Evolutionary conservation across 2,329 filamentous ascomycete species (phyloP).

Genomic region (Microsporum audouinii): DNA sequence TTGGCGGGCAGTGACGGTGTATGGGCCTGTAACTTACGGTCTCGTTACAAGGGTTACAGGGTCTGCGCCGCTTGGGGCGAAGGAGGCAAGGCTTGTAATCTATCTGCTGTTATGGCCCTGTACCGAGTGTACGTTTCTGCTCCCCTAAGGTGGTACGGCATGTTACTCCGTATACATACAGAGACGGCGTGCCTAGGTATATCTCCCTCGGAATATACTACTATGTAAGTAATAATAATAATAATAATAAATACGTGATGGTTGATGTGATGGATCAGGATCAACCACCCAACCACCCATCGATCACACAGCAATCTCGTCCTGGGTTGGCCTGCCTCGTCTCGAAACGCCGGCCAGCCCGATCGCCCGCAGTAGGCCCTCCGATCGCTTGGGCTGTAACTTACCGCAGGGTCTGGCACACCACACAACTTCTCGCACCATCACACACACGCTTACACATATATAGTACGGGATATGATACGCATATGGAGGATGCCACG

Average conservation of each 20-base stretch:
- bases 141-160: neutral
- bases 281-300: neutral
- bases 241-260: neutral
- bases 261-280: neutral
- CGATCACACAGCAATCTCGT: neutral
- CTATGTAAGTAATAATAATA: too few relatives aligned
- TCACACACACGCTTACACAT: neutral
- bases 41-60: neutral
- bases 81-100: neutral
- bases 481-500: too few relatives aligned
- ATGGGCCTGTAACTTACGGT: neutral
- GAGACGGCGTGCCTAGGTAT: too few relatives aligned
- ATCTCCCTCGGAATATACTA: too few relatives aligned
- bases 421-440: neutral
- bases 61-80: neutral
- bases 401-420: neutral
- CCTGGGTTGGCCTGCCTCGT: neutral
- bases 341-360: slow-evolving; percentile 1
- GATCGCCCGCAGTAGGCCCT: slow-evolving; percentile 1
- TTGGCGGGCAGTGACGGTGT: neutral
- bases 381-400: neutral
- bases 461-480: neutral
- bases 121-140: too few relatives aligned
- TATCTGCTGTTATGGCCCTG: too few relatives aligned
- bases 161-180: neutral